Percentiles rank a stretch among this genome's conserved stretches.
Conservation (phyloP, 306 rosid species). For the Cercis canadensis region DNA sequence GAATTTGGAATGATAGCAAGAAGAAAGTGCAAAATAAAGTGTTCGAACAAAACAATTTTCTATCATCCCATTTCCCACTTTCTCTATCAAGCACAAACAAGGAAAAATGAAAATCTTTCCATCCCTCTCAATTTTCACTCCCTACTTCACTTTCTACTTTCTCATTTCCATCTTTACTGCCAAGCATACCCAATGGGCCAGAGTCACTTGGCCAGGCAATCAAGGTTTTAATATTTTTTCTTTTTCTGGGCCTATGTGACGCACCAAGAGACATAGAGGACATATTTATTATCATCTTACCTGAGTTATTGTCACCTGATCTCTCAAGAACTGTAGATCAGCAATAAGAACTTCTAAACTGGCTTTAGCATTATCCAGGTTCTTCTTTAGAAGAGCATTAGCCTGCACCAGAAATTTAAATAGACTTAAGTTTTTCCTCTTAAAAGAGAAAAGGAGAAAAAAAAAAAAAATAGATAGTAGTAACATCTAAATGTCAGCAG, state of each 20-base stretch:
- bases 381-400: slow-evolving; percentile 65
- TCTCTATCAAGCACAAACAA: too few species aligned
- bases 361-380: slow-evolving; percentile 84
- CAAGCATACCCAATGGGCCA: not conserved
- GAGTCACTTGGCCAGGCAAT: not conserved
- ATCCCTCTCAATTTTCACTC: slow-evolving; percentile 3
- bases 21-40: not conserved
- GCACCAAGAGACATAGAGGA: not conserved
- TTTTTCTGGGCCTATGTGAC: not conserved
- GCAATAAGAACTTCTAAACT: slow-evolving; percentile 84
- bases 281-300: slow-evolving; percentile 46
- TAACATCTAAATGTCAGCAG: slow-evolving; percentile 28
- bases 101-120: not conserved
- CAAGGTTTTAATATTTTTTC: not conserved
- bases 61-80: not conserved
- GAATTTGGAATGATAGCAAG: too few species aligned
- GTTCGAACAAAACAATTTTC: not conserved
- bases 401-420: slow-evolving; percentile 67
- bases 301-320: slow-evolving; percentile 93
- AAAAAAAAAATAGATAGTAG: slow-evolving; percentile 1
- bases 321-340: slow-evolving; percentile 91
- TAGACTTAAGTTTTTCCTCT: slow-evolving; percentile 1
- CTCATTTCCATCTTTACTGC: not conserved
- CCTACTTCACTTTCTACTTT: not conserved
- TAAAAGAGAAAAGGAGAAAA: slow-evolving; percentile 14